phyloP scores from a whole-genome alignment of 352 stramenopile species.

The Phytophthora tentaculata region DNA sequence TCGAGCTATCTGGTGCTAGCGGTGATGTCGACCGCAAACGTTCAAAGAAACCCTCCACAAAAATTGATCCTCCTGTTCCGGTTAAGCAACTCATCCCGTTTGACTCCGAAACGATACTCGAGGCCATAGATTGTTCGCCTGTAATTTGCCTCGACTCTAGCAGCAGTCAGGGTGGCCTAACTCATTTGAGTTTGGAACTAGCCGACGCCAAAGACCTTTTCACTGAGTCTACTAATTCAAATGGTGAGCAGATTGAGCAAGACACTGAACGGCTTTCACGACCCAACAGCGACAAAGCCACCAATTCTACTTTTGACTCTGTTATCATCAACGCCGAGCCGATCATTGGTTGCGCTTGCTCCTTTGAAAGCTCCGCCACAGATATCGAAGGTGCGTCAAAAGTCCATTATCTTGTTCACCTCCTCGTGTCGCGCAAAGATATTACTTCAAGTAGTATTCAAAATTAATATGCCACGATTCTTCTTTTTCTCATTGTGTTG shows the following conservation, averaged over 20 bases:
- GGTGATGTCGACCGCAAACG: slow-evolving; percentile 2
- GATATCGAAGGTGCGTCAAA: slow-evolving; percentile 7
- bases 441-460: slow-evolving; percentile 10
- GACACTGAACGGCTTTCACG: neutral
- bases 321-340: neutral
- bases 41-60: slow-evolving; percentile 14
- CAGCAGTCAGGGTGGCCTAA: slow-evolving; percentile 1
- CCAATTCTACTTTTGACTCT: neutral
- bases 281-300: neutral
- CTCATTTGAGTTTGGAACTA: slow-evolving; percentile 25
- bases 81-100: slow-evolving; percentile 21
- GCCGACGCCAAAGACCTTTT: slow-evolving; percentile 21
- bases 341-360: neutral
- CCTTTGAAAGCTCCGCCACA: slow-evolving; percentile 20
- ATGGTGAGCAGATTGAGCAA: slow-evolving; percentile 4
- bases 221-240: slow-evolving; percentile 1
- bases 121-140: slow-evolving; percentile 7
- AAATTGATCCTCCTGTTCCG: neutral
- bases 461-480: too few relatives aligned
- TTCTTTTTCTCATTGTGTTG: too few relatives aligned
- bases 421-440: slow-evolving; percentile 31
- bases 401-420: slow-evolving; percentile 1
- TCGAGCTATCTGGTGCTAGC: slow-evolving; percentile 38
- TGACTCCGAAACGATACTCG: slow-evolving; percentile 25
- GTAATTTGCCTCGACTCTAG: neutral